These are phyloP conservation scores for Penicillium crustosum DNA, from an alignment of 2,329 filamentous ascomycete genomes.

Conservation along the genomic window DNA sequence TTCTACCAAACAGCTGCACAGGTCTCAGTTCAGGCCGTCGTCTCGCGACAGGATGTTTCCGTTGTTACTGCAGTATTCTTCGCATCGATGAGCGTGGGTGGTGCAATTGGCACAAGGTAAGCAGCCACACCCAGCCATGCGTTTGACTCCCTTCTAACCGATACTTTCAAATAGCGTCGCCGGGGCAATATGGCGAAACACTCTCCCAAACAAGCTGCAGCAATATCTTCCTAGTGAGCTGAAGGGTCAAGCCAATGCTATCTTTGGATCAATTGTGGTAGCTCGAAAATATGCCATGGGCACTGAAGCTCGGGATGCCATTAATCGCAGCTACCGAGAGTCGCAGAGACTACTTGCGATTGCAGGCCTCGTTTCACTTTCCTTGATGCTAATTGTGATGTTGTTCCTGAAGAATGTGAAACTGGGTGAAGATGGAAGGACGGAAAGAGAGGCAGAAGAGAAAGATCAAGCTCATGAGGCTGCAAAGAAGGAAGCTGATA, in stretches of 20 bases:
- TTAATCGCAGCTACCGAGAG: conserved; percentile 24
- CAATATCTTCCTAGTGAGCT: conserved; percentile 22
- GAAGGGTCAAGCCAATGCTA: conserved; percentile 19
- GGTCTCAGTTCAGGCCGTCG: conserved; percentile 39
- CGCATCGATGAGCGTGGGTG: conserved; percentile 36
- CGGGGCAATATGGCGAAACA: conserved; percentile 41
- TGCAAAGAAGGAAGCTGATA: background rate
- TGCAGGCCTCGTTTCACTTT: conserved; percentile 17
- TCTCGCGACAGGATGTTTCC: conserved; percentile 37
- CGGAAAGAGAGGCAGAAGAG: background rate
- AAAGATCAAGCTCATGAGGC: background rate
- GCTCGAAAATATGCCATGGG: conserved; percentile 20
- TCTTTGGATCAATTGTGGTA: conserved; percentile 24
- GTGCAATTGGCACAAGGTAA: conserved; percentile 35
- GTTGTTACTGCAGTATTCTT: conserved; percentile 41
- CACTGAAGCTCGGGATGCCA: conserved; percentile 14
- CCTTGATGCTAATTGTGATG: conserved; percentile 24
- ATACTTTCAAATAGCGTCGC: conserved; percentile 24
- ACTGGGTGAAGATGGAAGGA: conserved; percentile 12
- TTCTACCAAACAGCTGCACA: conserved; percentile 38
- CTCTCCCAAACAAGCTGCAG: conserved; percentile 19
- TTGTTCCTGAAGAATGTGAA: conserved; percentile 25
- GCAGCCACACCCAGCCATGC: background rate
- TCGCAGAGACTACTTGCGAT: conserved; percentile 23
- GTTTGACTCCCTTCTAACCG: background rate